phyloP scores from a whole-genome alignment of 495 filamentous ascomycete genomes.

The Geoglossum glabrum region DNA sequence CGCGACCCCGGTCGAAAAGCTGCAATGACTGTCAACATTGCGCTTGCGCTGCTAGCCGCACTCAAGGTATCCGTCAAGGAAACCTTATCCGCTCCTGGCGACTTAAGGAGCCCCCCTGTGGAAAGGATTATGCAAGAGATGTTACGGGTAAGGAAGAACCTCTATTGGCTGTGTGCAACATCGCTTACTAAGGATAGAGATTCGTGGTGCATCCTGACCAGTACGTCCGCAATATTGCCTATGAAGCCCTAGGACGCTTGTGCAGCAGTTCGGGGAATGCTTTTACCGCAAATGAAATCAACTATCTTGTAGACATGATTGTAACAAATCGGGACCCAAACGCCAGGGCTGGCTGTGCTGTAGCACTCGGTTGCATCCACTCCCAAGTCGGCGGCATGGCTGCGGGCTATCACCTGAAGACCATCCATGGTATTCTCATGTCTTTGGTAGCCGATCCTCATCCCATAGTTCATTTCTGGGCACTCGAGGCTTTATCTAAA shows the following conservation, averaged over 20 bases:
- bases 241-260: slow-evolving; percentile 71
- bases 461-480: slow-evolving; percentile 89
- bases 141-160: slow-evolving; percentile 30
- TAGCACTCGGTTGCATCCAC: slow-evolving; percentile 84
- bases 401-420: slow-evolving; percentile 90
- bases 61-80: slow-evolving; percentile 73
- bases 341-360: slow-evolving; percentile 79
- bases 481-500: slow-evolving; percentile 66
- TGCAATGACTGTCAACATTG: slow-evolving; percentile 79
- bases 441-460: slow-evolving; percentile 93
- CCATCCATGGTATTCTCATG: slow-evolving; percentile 85
- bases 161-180: background rate
- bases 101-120: slow-evolving; percentile 52
- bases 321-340: slow-evolving; percentile 84
- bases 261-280: slow-evolving; percentile 75
- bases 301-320: slow-evolving; percentile 81
- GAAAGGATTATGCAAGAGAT: slow-evolving; percentile 79
- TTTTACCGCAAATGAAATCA: slow-evolving; percentile 76
- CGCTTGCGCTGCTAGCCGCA: slow-evolving; percentile 56
- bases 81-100: slow-evolving; percentile 47
- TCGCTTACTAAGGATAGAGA: slow-evolving; percentile 20
- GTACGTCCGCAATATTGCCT: slow-evolving; percentile 66
- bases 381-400: slow-evolving; percentile 95
- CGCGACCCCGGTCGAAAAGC: slow-evolving; percentile 74
- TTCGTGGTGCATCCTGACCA: slow-evolving; percentile 69